A percentile compares a stretch with the other conserved stretches of the same genome.
phyloP scores from a whole-genome alignment of 371 early-diverging fungal genomes.

The Apophysomyces sp. region DNA sequence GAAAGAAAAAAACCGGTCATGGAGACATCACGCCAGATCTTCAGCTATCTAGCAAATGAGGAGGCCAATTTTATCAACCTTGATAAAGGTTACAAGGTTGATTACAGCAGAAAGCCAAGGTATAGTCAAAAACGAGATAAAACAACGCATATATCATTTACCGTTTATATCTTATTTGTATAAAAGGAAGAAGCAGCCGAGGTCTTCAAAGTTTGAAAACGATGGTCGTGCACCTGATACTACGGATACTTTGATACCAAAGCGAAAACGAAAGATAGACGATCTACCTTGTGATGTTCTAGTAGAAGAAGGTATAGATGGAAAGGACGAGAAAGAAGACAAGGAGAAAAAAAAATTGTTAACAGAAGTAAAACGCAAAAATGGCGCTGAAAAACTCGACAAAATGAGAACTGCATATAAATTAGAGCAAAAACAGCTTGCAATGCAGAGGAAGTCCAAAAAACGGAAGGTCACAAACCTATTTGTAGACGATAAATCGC shows the following conservation, averaged over 20 bases:
- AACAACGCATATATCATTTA: no score
- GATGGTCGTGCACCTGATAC: background rate
- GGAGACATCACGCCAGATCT: background rate
- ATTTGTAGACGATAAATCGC: no score
- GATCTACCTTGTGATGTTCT: no score
- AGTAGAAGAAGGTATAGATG: no score
- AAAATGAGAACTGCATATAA: background rate
- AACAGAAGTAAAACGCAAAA: background rate
- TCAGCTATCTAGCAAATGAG: background rate
- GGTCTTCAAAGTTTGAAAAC: background rate
- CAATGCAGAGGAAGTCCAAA: background rate
- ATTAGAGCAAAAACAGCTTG: background rate
- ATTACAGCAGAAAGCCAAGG: background rate
- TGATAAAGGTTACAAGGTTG: background rate
- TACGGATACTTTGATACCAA: background rate
- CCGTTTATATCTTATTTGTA: background rate
- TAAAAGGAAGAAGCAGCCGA: background rate
- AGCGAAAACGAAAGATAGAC: background rate
- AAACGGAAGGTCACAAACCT: background rate
- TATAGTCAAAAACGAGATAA: background rate
- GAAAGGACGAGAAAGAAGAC: no score
- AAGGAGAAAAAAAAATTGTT: background rate
- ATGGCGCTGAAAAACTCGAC: background rate
- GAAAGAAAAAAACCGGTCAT: background rate
- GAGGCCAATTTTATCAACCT: background rate